Evolutionary conservation across 805 yeast genomes (phyloP).

Genomic region (Myxozyma neglecta): DNA sequence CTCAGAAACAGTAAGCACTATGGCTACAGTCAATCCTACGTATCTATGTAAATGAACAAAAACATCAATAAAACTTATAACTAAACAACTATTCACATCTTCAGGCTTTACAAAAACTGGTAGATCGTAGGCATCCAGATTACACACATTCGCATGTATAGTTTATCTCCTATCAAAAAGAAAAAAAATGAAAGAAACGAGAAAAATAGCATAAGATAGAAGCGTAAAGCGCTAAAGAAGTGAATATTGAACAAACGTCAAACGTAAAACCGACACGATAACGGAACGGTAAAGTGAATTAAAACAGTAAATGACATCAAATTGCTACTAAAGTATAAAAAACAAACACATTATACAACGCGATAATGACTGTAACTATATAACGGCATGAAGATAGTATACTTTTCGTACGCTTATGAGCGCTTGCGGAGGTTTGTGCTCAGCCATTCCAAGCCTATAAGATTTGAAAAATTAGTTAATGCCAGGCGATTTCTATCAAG

Average conservation of each 20-base stretch:
- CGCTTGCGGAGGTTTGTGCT: slow-evolving; percentile 33
- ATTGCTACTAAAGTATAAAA: slow-evolving; percentile 21
- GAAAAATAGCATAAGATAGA: not conserved
- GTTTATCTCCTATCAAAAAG: too few species aligned
- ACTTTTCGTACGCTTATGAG: slow-evolving; percentile 19
- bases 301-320: slow-evolving; percentile 7
- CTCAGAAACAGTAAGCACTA: slow-evolving; percentile 48
- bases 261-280: not conserved
- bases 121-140: too few species aligned
- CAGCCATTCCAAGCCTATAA: slow-evolving; percentile 31
- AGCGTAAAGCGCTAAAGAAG: not conserved
- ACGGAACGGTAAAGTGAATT: not conserved
- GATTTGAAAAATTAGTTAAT: slow-evolving; percentile 4
- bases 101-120: not conserved
- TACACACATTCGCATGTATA: too few species aligned
- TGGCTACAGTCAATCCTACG: too few species aligned
- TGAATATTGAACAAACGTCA: not conserved
- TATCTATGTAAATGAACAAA: not conserved
- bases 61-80: not conserved
- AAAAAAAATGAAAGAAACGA: not conserved
- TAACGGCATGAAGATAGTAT: slow-evolving; percentile 6
- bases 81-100: not conserved
- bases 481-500: too few species aligned
- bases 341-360: slow-evolving; percentile 18
- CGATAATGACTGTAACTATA: slow-evolving; percentile 22